These are phyloP conservation scores for Aspergillus ibericus DNA, from an alignment of 2,329 filamentous ascomycete genomes.

Conservation along the genomic window DNA sequence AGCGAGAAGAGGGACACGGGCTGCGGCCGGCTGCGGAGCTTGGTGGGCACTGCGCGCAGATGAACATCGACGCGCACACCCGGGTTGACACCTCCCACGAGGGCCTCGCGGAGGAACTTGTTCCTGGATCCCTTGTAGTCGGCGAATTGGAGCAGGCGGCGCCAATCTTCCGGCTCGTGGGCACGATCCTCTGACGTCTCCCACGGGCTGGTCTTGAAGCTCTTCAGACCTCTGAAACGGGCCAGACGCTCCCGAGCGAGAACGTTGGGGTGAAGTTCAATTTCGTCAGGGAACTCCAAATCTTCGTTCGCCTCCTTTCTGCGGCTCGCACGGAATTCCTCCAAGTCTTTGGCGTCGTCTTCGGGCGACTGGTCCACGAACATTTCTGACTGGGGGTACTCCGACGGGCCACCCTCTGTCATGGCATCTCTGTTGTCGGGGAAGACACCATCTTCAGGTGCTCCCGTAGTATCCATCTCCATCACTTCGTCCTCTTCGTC, in stretches of 20 bases:
- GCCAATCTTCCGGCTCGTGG: slow-evolving; percentile 88
- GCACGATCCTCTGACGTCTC: slow-evolving; percentile 82
- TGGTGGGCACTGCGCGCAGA: slow-evolving; percentile 60
- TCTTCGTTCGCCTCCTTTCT: slow-evolving; percentile 83
- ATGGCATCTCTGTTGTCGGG: slow-evolving; percentile 53
- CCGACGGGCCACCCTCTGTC: slow-evolving; percentile 77
- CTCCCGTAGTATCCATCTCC: slow-evolving; percentile 56
- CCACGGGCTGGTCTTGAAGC: slow-evolving; percentile 82
- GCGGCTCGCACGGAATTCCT: slow-evolving; percentile 75
- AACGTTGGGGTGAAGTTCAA: slow-evolving; percentile 87
- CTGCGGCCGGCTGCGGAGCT: slow-evolving; percentile 51
- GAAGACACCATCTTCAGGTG: slow-evolving; percentile 80
- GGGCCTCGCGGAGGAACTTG: slow-evolving; percentile 73
- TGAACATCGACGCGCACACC: slow-evolving; percentile 82
- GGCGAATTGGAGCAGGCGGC: slow-evolving; percentile 77
- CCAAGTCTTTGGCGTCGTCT: slow-evolving; percentile 80
- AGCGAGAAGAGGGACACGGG: slow-evolving; percentile 82
- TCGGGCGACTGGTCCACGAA: slow-evolving; percentile 78
- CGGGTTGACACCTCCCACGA: slow-evolving; percentile 81
- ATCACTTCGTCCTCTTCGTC: slow-evolving; percentile 62
- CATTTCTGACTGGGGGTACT: slow-evolving; percentile 92
- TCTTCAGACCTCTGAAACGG: slow-evolving; percentile 89
- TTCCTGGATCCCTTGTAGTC: slow-evolving; percentile 86
- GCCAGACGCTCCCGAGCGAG: slow-evolving; percentile 80
- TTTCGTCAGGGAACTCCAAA: slow-evolving; percentile 93